Evolutionary conservation across 257 asterid genomes (phyloP).

Genomic region (Forsythia suspensa): DNA sequence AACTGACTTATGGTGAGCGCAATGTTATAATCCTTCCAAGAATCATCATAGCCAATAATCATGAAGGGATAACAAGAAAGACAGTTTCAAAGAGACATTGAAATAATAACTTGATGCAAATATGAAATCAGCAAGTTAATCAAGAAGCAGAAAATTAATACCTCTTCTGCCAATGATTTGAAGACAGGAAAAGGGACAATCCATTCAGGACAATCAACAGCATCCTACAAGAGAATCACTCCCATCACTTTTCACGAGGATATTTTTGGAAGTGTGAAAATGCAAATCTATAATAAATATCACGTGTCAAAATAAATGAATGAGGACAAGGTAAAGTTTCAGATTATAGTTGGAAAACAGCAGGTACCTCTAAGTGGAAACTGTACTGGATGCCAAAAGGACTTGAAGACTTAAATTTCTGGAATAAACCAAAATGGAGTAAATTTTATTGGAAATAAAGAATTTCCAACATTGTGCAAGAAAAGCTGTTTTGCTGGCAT

Average conservation of each 20-base stretch:
- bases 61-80: not conserved
- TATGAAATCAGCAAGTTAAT: slow-evolving; percentile 9
- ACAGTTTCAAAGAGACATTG: not conserved
- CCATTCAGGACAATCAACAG: slow-evolving; percentile 99
- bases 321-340: not conserved
- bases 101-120: not conserved
- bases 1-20: not conserved
- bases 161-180: slow-evolving; percentile 96
- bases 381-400: slow-evolving; percentile 95
- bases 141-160: slow-evolving; percentile 19
- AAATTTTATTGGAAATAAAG: not conserved
- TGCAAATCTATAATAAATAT: not conserved
- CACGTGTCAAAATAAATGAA: slow-evolving; percentile 2
- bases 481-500: not conserved
- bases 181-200: slow-evolving; percentile 86
- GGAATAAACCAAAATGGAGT: slow-evolving; percentile 28
- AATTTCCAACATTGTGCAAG: slow-evolving; percentile 2
- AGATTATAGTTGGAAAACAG: not conserved
- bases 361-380: slow-evolving; percentile 85
- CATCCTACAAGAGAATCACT: slow-evolving; percentile 63
- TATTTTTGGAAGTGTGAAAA: not conserved
- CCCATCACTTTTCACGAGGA: not conserved
- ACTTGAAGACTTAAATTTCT: slow-evolving; percentile 83
- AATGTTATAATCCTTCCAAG: not conserved
- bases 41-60: not conserved